These are phyloP conservation scores for Stipa capillata DNA, from an alignment of 176 grass and related monocot species.

Conservation along the genomic window DNA sequence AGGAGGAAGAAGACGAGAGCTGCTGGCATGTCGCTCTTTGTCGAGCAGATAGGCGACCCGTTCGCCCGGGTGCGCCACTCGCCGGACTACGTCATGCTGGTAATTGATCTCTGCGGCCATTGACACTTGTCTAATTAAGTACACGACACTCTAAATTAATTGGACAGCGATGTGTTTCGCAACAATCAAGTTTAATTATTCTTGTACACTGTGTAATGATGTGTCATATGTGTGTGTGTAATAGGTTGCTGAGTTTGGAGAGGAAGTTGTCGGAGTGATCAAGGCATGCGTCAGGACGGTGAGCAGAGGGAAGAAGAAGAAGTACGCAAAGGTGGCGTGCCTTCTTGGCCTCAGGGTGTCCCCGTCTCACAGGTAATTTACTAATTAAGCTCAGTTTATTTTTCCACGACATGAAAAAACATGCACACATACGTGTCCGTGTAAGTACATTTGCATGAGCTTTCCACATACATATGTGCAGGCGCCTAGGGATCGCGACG, in stretches of 20 bases:
- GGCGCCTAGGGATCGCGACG: slow-evolving; percentile 57
- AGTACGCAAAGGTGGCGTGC: slow-evolving; percentile 51
- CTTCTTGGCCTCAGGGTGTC: slow-evolving; percentile 76
- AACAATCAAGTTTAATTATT: background rate
- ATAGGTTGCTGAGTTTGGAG: slow-evolving; percentile 64
- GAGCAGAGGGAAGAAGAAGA: slow-evolving; percentile 31
- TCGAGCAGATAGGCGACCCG: slow-evolving; percentile 58
- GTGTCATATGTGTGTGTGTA: background rate
- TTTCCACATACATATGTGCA: too few relatives aligned
- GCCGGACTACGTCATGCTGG: slow-evolving; percentile 61
- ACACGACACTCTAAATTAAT: background rate
- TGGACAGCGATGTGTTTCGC: background rate
- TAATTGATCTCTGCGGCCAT: slow-evolving; percentile 15
- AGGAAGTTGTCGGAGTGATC: slow-evolving; percentile 59
- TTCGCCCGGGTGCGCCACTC: slow-evolving; percentile 53
- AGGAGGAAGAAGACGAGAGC: background rate
- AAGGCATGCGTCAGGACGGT: slow-evolving; percentile 60
- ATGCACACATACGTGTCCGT: background rate
- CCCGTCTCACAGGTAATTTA: slow-evolving; percentile 61
- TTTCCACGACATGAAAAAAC: too few relatives aligned
- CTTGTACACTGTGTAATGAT: background rate
- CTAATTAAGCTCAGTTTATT: too few relatives aligned
- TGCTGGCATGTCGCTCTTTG: slow-evolving; percentile 46
- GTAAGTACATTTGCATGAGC: background rate
- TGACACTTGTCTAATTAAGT: background rate